Base-by-base conservation (phyloP, 257 asterid genomes). In the Lithospermum erythrorhizon region DNA sequence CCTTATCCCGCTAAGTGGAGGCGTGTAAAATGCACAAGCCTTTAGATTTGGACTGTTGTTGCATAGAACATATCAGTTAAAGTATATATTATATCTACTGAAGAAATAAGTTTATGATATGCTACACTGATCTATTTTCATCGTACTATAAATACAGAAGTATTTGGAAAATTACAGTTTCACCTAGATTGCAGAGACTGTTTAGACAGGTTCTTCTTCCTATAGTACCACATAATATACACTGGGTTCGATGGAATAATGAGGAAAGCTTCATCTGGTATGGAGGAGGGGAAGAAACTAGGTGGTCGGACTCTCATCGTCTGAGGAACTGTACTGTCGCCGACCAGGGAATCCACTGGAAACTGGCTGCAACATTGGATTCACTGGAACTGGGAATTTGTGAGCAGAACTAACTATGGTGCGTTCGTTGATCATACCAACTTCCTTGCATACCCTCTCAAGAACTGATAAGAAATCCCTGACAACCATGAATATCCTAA, bases 381-480 rank as follows among this genome's bases (percentile, higher is more conserved):
- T 91, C 61, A 88, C 91, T 0, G 95, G 95, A 51, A 91, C 86
- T 1, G 98, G 96, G 58, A 88, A 91, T 49, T 68, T 87, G 63
- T 86, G 89, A 9, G 87, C 89, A 0, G 95, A 81, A 59, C 91
- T 83, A 15, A 88, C 79, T 18, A 75, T 73, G 24, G 90, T 88
- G 59, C 87, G 83, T 62, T 93, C 97, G 21, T 93, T 93, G 58
- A 89, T 80, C 87, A 77, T 70, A 66, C 96, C 95, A 15, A 89
- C 95, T 73, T 93, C 98, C 72, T 86, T 86, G 73, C 98, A 93
- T 0, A 89, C 98, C 11, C 94, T 90, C 53, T 89, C 98, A 57
- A 93, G 74, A 58, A 79, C 71, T 2, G 80, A 68, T n/a, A 93
- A 65, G 70, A 93, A 93, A 69, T 93, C 98, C 21, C 96, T 76